Conservation (phyloP, 108 stramenopile genomes). For the Nannochloropsis salina region DNA sequence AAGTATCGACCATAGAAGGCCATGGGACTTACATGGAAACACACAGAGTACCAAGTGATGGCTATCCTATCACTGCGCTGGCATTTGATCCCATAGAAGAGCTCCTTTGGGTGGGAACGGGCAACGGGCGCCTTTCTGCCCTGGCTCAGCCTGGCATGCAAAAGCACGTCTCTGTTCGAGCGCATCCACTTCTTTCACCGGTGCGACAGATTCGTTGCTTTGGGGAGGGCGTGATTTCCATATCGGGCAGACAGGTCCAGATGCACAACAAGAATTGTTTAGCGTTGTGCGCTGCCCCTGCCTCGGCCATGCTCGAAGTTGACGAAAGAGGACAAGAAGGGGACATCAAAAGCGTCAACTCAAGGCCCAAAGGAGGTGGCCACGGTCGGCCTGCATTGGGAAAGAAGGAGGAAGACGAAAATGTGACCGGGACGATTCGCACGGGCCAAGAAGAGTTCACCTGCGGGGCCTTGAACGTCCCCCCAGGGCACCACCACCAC, state of each 20-base stretch:
- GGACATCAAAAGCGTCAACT: not conserved
- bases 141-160: slow-evolving; percentile 36
- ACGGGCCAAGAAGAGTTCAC: not conserved
- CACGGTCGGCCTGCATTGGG: not conserved
- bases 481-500: not conserved
- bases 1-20: not conserved
- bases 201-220: slow-evolving; percentile 21
- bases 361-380: not conserved
- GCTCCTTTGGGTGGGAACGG: slow-evolving; percentile 48
- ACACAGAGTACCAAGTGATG: slow-evolving; percentile 31
- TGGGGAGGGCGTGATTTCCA: slow-evolving; percentile 33
- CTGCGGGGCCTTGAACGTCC: not conserved
- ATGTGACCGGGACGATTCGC: no score
- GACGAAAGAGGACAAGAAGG: not conserved
- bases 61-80: slow-evolving; percentile 28
- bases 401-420: no score
- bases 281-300: not conserved
- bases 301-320: not conserved
- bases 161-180: slow-evolving; percentile 39
- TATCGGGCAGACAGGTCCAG: slow-evolving; percentile 20
- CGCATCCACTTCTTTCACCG: slow-evolving; percentile 18
- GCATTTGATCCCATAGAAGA: slow-evolving; percentile 48
- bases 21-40: slow-evolving; percentile 28
- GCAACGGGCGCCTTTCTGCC: slow-evolving; percentile 39
- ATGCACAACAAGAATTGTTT: slow-evolving; percentile 33